These are phyloP conservation scores for Cutaneotrichosporon sp. DNA, from an alignment of 1,284 basidiomycete genomes.

Conservation along the genomic window DNA sequence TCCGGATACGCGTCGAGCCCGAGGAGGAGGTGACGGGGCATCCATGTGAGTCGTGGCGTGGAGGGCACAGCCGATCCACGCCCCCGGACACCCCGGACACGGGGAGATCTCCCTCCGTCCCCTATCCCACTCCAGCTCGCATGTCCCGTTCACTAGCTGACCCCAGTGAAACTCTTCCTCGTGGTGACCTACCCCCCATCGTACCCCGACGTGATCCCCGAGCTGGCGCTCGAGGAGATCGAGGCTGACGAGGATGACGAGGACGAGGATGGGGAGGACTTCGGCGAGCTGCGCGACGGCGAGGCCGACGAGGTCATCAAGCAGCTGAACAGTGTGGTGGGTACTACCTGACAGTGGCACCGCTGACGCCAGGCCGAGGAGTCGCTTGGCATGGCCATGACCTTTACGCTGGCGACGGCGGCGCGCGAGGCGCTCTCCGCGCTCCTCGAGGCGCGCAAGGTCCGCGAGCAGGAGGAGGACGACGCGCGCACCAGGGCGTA, in stretches of 20 bases:
- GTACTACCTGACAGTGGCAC: slow-evolving; percentile 42
- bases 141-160: no score
- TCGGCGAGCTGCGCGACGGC: slow-evolving; percentile 58
- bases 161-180: slow-evolving; percentile 72
- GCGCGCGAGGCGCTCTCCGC: slow-evolving; percentile 74
- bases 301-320: slow-evolving; percentile 65
- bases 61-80: no score
- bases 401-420: slow-evolving; percentile 87
- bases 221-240: slow-evolving; percentile 66
- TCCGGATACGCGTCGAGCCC: slow-evolving; percentile 85
- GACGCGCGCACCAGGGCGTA: slow-evolving; percentile 68
- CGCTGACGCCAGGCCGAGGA: slow-evolving; percentile 69
- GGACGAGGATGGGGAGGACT: no score
- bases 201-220: slow-evolving; percentile 77
- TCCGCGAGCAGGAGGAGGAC: slow-evolving; percentile 64
- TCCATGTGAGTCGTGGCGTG: slow-evolving; percentile 32
- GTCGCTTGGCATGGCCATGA: slow-evolving; percentile 96
- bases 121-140: neutral
- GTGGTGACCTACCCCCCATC: slow-evolving; percentile 68
- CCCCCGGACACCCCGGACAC: no score
- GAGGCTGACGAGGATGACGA: no score
- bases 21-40: slow-evolving; percentile 62
- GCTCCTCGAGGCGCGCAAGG: slow-evolving; percentile 64
- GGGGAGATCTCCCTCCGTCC: no score
- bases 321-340: slow-evolving; percentile 66